Evolutionary conservation across 495 filamentous ascomycete genomes (phyloP), one percentile per base, ranked within the genome.

Genomic region (Aspergillus carlsbadensis): DNA sequence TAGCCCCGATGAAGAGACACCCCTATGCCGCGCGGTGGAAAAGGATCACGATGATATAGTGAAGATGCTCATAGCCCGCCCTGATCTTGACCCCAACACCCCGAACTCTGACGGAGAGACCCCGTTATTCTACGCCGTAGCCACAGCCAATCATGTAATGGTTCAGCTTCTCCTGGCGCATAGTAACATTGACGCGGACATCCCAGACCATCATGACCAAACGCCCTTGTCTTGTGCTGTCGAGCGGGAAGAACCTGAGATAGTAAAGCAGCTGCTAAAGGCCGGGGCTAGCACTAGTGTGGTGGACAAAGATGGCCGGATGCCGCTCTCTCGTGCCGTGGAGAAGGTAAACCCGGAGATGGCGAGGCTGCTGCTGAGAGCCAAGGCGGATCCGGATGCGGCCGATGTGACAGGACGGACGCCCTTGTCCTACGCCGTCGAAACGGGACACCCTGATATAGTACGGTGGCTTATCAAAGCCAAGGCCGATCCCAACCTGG

Each of bases 241-340:
- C 15, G 54, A 57, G 36, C 36, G 24, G 17, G 54, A 50, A 29
- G 54, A 57, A 20, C 45, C 44, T 14, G 54, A 57, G 44, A 57
- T 57, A 50, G 54, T 50, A 44, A 50, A 47, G 26, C 6, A 50
- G 3, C 37, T 57, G 15, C 18, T 57, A 18, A 57, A 37, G 35
- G 54, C 54, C 4, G 37, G 29, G 20, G 54, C 54, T 3, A 50
- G 64, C 26, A 46, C 49, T 14, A 44, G 67, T 42, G 45, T 58
- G 10, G 46, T 55, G 22, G 59, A 67, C 45, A 42, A 51, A n/a
- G 33, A 56, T 41, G 62, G 65, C 0, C 31, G 51, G 26, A 70
- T 68, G 46, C 66, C 66, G 33, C 43, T 71, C n/a, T 67, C 40
- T 26, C 60, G 51, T 7, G 69, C 65, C 10, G 61, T 57, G 6